These are phyloP conservation scores for Paraleonurus japonicus DNA, from an alignment of 257 asterid species.

Conservation along the genomic window DNA sequence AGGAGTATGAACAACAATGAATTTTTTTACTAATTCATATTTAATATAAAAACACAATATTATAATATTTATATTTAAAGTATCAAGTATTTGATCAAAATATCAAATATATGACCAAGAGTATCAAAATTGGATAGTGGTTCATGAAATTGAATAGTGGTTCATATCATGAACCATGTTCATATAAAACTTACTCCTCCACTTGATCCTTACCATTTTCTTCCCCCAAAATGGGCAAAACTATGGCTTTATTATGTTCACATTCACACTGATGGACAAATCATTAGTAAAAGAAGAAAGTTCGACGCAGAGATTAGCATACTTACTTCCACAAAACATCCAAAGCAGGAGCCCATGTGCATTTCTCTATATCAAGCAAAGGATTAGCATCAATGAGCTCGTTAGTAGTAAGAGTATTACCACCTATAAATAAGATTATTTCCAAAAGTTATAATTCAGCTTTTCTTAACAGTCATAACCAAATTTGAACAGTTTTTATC, in stretches of 20 bases:
- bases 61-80: too few relatives aligned
- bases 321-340: conserved; percentile 67
- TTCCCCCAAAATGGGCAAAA: not conserved
- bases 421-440: conserved; percentile 36
- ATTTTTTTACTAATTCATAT: too few relatives aligned
- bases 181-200: too few relatives aligned
- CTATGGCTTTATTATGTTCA: not conserved
- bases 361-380: conserved; percentile 20
- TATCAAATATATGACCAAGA: too few relatives aligned
- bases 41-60: too few relatives aligned
- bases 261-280: not conserved
- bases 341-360: conserved; percentile 37
- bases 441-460: conserved; percentile 8
- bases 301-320: not conserved
- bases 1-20: too few relatives aligned
- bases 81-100: too few relatives aligned
- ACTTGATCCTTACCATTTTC: not conserved
- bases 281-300: not conserved
- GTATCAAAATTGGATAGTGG: too few relatives aligned
- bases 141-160: too few relatives aligned
- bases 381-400: conserved; percentile 26
- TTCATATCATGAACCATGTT: too few relatives aligned
- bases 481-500: conserved; percentile 5
- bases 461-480: conserved; percentile 5
- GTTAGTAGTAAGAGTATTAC: conserved; percentile 16